Evolutionary conservation across 176 grass and related monocot genomes (phyloP), one percentile per base, ranked within the genome.

Genomic region (Rhipidocladum racemiflorum): DNA sequence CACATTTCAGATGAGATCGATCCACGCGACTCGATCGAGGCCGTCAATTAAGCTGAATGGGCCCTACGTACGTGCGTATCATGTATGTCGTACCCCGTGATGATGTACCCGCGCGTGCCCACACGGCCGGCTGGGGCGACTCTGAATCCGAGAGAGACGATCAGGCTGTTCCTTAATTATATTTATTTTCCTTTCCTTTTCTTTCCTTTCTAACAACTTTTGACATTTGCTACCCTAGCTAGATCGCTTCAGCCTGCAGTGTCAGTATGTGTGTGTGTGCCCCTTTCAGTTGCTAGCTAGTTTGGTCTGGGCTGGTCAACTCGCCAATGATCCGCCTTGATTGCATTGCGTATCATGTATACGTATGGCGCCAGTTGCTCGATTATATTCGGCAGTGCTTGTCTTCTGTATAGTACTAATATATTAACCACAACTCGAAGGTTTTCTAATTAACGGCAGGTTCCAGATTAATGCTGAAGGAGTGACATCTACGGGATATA

Each of bases 81-180:
- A 14, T 28, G 57, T 14, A 27, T 61, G 10, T 24, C 4, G 62
- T 4, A n/a, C n/a, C n/a, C 12, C 10, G 61, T 17, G 68, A 74
- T 74, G 29, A 83, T 74, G 43, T 21, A 24, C 21, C 21, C 81
- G 56, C 51, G 56, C 55, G 56, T 64, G 56, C 55, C 61, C 68
- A 68, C 18, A 12, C 9, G 4, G 23, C 23, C 38, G 36, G 21
- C 11, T 38, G 29, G 45, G 49, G 12, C 44, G 60, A 56, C 65
- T 40, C 36, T 32, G 25, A 29, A 71, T 61, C 27, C 32, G 27
- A 29, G 40, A 29, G 40, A 14, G 13, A 18, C 24, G 13, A 18
- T 3, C 54, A 18, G 51, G 14, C 35, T 24, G 61, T 61, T 44
- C 38, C 39, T 46, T 78, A n/a, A n/a, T n/a, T n/a, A 11, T 28